phyloP scores from a whole-genome alignment of 1,139 yeast species.

The Lodderomyces theae region DNA sequence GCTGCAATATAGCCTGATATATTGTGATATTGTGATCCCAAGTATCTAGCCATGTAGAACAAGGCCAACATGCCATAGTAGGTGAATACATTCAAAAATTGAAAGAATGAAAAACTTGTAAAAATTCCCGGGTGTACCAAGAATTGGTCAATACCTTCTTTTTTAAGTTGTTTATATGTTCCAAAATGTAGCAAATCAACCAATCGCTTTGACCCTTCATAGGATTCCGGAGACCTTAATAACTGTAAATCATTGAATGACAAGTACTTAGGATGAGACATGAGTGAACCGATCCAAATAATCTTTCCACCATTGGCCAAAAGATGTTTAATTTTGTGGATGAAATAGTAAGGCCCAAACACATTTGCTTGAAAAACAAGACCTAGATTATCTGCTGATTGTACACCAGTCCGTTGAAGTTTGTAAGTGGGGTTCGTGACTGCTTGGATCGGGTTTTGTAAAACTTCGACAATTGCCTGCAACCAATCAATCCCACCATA shows the following conservation, averaged over 20 bases:
- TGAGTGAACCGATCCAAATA: conserved; percentile 82
- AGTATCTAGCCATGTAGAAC: conserved; percentile 77
- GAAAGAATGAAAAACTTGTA: conserved; percentile 75
- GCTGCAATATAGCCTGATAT: conserved; percentile 89
- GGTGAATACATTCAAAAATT: conserved; percentile 72
- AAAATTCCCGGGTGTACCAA: conserved; percentile 94
- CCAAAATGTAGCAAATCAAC: conserved; percentile 82
- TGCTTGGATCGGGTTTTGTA: conserved; percentile 66
- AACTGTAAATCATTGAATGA: conserved; percentile 75
- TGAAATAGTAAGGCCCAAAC: conserved; percentile 86
- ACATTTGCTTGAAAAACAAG: conserved; percentile 92
- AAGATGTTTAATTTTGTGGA: conserved; percentile 57
- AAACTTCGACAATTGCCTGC: conserved; percentile 66
- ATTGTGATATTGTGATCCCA: conserved; percentile 87
- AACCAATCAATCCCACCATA: conserved; percentile 85
- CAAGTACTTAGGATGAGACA: conserved; percentile 69
- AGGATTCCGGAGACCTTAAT: conserved; percentile 60
- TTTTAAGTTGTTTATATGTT: conserved; percentile 49
- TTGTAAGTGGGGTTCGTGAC: conserved; percentile 85
- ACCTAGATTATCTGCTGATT: conserved; percentile 73
- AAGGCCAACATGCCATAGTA: conserved; percentile 81
- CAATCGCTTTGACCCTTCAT: conserved; percentile 89
- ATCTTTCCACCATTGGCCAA: conserved; percentile 57
- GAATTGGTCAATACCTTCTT: conserved; percentile 62
- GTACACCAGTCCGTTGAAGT: conserved; percentile 72